Evolutionary conservation across 2,329 filamentous ascomycete genomes (phyloP), one percentile per base, ranked within the genome.

Genomic region (Fusarium stilboides): DNA sequence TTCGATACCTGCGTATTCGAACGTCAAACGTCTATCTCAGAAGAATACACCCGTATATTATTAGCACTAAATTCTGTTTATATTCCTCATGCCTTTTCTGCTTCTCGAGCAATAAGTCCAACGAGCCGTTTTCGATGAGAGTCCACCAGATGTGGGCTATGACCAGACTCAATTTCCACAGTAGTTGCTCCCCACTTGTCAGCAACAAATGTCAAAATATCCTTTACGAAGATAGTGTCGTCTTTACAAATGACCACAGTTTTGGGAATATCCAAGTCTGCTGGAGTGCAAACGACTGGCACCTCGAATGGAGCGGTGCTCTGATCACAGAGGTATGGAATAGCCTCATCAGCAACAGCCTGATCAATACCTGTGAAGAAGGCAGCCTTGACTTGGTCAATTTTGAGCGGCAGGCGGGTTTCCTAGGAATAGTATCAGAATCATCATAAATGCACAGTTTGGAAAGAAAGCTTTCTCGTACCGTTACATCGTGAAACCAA

Each of bases 111-210:
- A 9, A 71, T 28, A 14, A 70, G 26, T 5, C 57, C 49, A 15
- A 57, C 20, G 5, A 71, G 44, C 55, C 58, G 43, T n/a, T 46
- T 42, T 9, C 53, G 33, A 3, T 68, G 58, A 3, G 43, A 36
- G 1, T 70, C 62, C 0, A 57, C 40, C 10, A 71, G 22, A 17
- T 66, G 70, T 4, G 69, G 65, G 7, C 69, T 72, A n/a, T 72
- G 69, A 0, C 69, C 69, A 7, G 65, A 63, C 14, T 67, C 57
- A 0, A 71, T 47, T 19, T 71, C 69, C 7, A 70, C 3, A 4
- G 47, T 15, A 5, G 15, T 51, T 2, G 58, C 56, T 3, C 58
- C 55, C 62, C 69, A 67, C 15, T 47, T 58, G 2, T 62, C 55
- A 3, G 69, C 69, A 2, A 51, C 28, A 12, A 49, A 36, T 0